Evolutionary conservation across 306 rosid genomes (phyloP), one percentile per base, ranked within the genome.

Genomic region (Corylus americana): DNA sequence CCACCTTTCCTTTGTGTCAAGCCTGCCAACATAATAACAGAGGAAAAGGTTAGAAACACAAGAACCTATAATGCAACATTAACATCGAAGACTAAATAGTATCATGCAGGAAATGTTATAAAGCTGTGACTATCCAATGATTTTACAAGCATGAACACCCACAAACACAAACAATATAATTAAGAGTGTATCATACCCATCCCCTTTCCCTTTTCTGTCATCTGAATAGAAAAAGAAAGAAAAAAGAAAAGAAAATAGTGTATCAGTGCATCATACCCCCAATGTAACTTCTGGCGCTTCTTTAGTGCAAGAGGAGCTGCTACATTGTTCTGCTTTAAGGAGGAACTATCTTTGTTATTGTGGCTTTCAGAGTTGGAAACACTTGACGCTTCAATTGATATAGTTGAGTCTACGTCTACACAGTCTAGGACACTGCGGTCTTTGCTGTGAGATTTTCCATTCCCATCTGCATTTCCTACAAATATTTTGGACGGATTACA

Each of bases 261-360:
- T n/a, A n/a, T n/a, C n/a, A n/a, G n/a, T n/a, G n/a, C n/a, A n/a
- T 57, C 62, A 73, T 90, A 91, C 97, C 97, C 97, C 96, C 97
- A 92, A 79, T 92, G 89, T 79, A 92, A 82, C 71, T 89, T 92
- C 77, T 82, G 85, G 49, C 47, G 87, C 87, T 86, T 87, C 81
- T 82, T 89, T 85, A 87, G 73, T 45, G 70, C 70, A 57, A 66
- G 69, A 53, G 10, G 37, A 70, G 77, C 42, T 48, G 72, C 70
- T 20, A 4, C 47, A 48, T 42, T 78, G 47, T 85, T 86, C 67
- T 76, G 81, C 64, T 66, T 64, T 22, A 70, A 42, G 22, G 68
- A 35, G 55, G 85, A 85, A 51, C 74, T 63, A 49, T 62, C 78
- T 62, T 49, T 53, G 57, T 35, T 35, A 70, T 82, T 73, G 80